Conservation (phyloP, 2,329 filamentous ascomycete species). For the Colletotrichum tanaceti region DNA sequence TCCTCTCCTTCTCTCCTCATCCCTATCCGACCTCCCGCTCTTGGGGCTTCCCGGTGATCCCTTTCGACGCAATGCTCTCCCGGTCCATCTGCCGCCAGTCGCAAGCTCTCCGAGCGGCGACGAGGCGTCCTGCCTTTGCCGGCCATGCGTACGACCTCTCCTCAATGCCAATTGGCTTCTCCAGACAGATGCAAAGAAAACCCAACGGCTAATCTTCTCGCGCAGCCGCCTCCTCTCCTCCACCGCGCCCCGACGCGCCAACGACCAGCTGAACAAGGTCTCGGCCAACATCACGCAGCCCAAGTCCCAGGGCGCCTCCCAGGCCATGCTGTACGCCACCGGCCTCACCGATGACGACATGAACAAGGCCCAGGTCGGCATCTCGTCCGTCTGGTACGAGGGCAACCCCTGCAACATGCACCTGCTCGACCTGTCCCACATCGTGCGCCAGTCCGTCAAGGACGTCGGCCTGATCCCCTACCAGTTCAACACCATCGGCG, state of each 20-base stretch:
- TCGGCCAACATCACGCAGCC: conserved; percentile 91
- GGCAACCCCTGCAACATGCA: conserved; percentile 99
- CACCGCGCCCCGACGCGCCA: conserved; percentile 60
- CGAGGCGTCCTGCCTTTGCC: conserved; percentile 39
- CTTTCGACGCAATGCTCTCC: conserved; percentile 42
- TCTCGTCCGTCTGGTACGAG: conserved; percentile 97
- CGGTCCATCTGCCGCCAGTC: conserved; percentile 41
- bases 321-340: conserved; percentile 98
- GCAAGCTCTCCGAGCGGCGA: conserved; percentile 43
- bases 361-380: conserved; percentile 96
- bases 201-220: conserved; percentile 29
- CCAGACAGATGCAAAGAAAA: not conserved
- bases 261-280: conserved; percentile 81
- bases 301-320: conserved; percentile 97
- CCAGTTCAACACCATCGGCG: conserved; percentile 99
- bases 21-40: conserved; percentile 9
- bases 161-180: conserved; percentile 1
- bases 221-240: conserved; percentile 64
- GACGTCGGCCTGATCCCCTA: conserved; percentile 87
- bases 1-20: conserved; percentile 12
- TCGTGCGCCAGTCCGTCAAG: conserved; percentile 71
- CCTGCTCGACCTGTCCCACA: conserved; percentile 85
- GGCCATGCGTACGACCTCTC: conserved; percentile 43
- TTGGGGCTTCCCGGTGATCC: conserved; percentile 24
- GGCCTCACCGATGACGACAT: conserved; percentile 88